Conservation (phyloP, 495 filamentous ascomycete species). For the Xylaria flabelliformis region DNA sequence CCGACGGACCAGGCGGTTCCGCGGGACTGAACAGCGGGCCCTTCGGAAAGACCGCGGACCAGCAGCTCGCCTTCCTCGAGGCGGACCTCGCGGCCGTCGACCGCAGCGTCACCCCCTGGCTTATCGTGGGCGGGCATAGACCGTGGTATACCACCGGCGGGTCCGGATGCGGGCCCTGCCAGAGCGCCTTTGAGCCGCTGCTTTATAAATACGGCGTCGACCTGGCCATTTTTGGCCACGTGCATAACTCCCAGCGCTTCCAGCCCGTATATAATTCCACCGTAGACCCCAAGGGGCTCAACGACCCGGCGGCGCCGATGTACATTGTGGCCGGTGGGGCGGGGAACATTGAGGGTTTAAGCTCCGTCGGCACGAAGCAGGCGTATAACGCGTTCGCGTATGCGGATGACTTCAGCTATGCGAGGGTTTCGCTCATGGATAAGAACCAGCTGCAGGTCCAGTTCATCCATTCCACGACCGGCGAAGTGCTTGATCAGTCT, state of each 20-base stretch:
- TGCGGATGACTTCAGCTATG: constrained; percentile 63
- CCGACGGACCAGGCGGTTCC: constrained; percentile 52
- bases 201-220: constrained; percentile 67
- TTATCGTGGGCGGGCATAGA: constrained; percentile 65
- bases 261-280: constrained; percentile 48
- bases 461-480: constrained; percentile 56
- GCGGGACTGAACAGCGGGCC: constrained; percentile 57
- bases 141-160: constrained; percentile 62
- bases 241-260: constrained; percentile 62
- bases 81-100: constrained; percentile 56
- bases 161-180: constrained; percentile 58
- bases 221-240: constrained; percentile 66
- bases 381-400: constrained; percentile 61
- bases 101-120: constrained; percentile 60
- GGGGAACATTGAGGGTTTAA: constrained; percentile 52
- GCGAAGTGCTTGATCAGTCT: constrained; percentile 58
- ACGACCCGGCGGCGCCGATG: constrained; percentile 62
- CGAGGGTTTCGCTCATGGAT: constrained; percentile 45
- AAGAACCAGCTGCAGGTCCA: constrained; percentile 42
- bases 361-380: constrained; percentile 47
- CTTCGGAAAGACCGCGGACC: constrained; percentile 49
- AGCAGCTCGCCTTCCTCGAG: constrained; percentile 55
- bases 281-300: constrained; percentile 54
- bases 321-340: constrained; percentile 59
- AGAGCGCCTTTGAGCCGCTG: constrained; percentile 63